Conservation (phyloP, 345 rosid species). For the Populus simonii region DNA sequence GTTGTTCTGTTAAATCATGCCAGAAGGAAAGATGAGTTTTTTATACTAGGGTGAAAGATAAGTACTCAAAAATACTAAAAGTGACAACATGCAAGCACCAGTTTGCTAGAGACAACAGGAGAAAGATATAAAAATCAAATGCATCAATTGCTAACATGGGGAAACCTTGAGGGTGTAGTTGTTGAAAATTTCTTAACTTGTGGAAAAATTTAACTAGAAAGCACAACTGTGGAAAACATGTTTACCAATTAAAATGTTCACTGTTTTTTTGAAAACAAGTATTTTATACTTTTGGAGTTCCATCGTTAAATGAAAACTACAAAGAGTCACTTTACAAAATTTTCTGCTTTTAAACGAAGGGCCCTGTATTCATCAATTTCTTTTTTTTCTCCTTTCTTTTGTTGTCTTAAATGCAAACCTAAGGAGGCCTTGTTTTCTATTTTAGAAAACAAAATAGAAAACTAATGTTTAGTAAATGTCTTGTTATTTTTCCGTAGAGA, state of each 20-base stretch:
- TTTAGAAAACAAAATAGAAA: neutral
- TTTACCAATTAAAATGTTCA: neutral
- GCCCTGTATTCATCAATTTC: neutral
- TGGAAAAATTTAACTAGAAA: neutral
- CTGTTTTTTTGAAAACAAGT: neutral
- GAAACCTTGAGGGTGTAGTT: neutral
- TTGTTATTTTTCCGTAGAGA: neutral
- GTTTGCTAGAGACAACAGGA: neutral
- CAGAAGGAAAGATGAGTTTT: slow-evolving; percentile 3
- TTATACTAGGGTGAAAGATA: neutral
- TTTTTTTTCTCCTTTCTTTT: neutral
- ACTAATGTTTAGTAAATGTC: neutral
- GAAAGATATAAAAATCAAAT: neutral
- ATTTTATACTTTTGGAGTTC: neutral
- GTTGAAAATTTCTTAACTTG: neutral
- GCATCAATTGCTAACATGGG: neutral
- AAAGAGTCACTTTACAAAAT: too few species aligned
- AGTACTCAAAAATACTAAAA: neutral
- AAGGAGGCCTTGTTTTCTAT: neutral
- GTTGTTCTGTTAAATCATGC: neutral
- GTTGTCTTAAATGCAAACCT: neutral
- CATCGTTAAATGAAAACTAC: neutral
- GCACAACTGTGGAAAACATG: neutral
- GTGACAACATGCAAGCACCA: neutral
- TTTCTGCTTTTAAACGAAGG: neutral